Conservation (phyloP, 345 rosid species). For the Corchorus olitorius region DNA sequence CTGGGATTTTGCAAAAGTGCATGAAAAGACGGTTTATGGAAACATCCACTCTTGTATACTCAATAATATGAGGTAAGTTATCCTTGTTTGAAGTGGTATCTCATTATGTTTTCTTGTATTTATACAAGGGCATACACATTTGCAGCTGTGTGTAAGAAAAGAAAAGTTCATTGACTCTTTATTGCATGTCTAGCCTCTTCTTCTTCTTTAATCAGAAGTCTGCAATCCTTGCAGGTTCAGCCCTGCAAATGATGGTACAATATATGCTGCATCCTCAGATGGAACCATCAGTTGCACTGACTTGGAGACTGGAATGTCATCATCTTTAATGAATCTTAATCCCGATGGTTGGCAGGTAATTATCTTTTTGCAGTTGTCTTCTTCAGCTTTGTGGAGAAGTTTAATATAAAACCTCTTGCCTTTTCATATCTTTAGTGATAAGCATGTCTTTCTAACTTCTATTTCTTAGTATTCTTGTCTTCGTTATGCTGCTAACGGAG, state of each 20-base stretch:
- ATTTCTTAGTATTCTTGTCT: too few species aligned
- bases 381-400: not conserved
- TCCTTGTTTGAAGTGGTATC: not conserved
- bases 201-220: not conserved
- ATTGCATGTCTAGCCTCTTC: not conserved
- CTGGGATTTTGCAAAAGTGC: constrained; percentile 86
- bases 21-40: constrained; percentile 84
- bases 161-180: not conserved
- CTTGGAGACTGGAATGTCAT: constrained; percentile 84
- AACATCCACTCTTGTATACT: constrained; percentile 83
- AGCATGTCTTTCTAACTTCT: too few species aligned
- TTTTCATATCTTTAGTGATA: too few species aligned
- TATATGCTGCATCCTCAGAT: constrained; percentile 91
- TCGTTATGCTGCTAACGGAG: too few species aligned
- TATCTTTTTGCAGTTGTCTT: not conserved
- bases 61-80: constrained; percentile 76
- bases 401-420: too few species aligned
- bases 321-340: constrained; percentile 81
- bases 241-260: constrained; percentile 72
- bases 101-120: not conserved
- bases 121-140: not conserved
- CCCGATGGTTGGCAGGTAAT: constrained; percentile 95
- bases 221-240: constrained; percentile 53
- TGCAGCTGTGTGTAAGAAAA: not conserved
- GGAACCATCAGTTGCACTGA: constrained; percentile 93